These are phyloP conservation scores for Peronospora farinosa DNA, from an alignment of 352 stramenopile species.

Conservation along the genomic window DNA sequence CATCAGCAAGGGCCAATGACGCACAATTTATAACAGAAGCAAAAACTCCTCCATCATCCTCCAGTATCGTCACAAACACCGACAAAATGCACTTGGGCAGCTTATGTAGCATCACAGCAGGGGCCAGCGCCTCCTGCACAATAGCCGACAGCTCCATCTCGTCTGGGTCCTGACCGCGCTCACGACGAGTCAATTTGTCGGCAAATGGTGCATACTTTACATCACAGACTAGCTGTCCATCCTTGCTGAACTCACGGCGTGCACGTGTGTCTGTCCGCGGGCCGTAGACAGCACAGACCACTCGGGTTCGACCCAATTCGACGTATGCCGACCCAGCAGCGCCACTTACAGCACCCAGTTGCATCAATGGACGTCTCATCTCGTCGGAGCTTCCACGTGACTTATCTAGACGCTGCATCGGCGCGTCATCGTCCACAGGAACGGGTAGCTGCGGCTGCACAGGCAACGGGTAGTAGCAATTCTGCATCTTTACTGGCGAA, in stretches of 20 bases:
- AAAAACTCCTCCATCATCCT: slow-evolving; percentile 79
- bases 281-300: slow-evolving; percentile 86
- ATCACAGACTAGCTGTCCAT: slow-evolving; percentile 83
- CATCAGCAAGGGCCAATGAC: slow-evolving; percentile 83
- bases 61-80: slow-evolving; percentile 84
- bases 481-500: slow-evolving; percentile 56
- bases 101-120: slow-evolving; percentile 80
- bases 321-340: slow-evolving; percentile 86
- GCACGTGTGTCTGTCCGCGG: slow-evolving; percentile 70
- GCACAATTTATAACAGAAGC: slow-evolving; percentile 80
- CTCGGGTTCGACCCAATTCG: slow-evolving; percentile 79
- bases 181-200: slow-evolving; percentile 46
- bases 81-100: slow-evolving; percentile 87
- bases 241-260: slow-evolving; percentile 78
- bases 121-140: slow-evolving; percentile 67
- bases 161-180: slow-evolving; percentile 68
- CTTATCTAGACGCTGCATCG: slow-evolving; percentile 37
- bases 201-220: slow-evolving; percentile 86
- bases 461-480: slow-evolving; percentile 72
- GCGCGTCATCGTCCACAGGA: slow-evolving; percentile 20
- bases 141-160: slow-evolving; percentile 77
- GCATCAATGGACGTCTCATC: slow-evolving; percentile 82
- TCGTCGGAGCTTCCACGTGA: slow-evolving; percentile 60
- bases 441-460: slow-evolving; percentile 21
- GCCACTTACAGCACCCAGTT: slow-evolving; percentile 70